Evolutionary conservation across 805 yeast genomes (phyloP).

Genomic region (Wickerhamiella allomyrinae): DNA sequence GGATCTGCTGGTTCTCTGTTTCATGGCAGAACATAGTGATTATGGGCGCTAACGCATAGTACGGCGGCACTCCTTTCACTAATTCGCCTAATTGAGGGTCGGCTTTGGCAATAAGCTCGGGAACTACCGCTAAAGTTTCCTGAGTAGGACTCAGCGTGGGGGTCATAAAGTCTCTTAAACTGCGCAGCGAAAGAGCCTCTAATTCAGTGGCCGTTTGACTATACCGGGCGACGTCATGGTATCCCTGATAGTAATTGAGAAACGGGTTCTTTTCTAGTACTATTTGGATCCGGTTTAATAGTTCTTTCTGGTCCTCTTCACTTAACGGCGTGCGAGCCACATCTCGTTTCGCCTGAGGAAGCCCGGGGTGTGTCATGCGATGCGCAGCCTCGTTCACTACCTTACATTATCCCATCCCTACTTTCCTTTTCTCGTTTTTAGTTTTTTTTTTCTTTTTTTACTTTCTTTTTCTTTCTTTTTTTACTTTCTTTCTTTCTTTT

Average conservation of each 20-base stretch:
- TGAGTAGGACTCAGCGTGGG: constrained; percentile 51
- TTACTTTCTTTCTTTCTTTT: no score
- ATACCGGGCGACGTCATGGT: constrained; percentile 68
- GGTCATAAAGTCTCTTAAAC: constrained; percentile 74
- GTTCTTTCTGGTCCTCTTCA: constrained; percentile 21
- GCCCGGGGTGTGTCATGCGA: neutral
- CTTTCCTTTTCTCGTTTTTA: no score
- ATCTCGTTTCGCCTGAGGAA: constrained; percentile 70
- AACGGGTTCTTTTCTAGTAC: constrained; percentile 47
- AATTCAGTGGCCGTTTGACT: constrained; percentile 25
- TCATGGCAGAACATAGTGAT: constrained; percentile 74
- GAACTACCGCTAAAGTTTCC: constrained; percentile 50
- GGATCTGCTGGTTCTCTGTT: constrained; percentile 31
- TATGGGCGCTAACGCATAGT: constrained; percentile 61
- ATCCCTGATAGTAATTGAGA: constrained; percentile 80
- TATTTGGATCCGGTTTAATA: constrained; percentile 24
- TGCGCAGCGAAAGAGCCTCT: constrained; percentile 32
- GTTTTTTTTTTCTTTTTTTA: no score
- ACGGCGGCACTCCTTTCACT: constrained; percentile 35
- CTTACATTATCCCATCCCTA: no score
- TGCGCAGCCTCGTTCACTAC: no score
- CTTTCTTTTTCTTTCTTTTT: no score
- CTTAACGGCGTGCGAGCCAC: constrained; percentile 53
- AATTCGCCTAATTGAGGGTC: constrained; percentile 33
- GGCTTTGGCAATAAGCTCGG: constrained; percentile 37